Base-by-base conservation (phyloP, 257 asterid species). In the Forsythia viridissima region DNA sequence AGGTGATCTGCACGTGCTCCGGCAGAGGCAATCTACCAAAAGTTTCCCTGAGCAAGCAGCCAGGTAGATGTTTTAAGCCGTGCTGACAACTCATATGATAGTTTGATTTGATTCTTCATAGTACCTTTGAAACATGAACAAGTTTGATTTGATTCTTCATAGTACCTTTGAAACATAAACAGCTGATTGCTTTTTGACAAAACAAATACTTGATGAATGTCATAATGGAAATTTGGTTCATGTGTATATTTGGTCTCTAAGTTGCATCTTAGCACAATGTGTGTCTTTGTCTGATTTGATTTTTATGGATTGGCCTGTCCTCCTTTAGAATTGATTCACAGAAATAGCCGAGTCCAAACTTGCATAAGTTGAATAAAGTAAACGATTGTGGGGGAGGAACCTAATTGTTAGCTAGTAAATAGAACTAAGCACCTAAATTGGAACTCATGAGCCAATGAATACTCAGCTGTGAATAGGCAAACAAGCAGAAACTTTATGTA, bases 1-100 rank as follows among this genome's bases (percentile, higher is more conserved):
- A 15, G 98, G 98, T 46, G 98, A 94, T 91, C 90, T 95, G 71
- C 98, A 92, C 37, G 96, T 92, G 71, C 98, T 93, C 76, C 90
- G 99, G 21, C 99, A 93, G 74, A 91, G 83, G 85, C 97, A 93
- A 87, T 84, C 77, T 44, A 82, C 71, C 66, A 87, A 86, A 81
- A 83, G 89, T 72, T 93, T 93, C 67, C 74, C 92, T 24, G 98
- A 93, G 84, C 91, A 86, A 74, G 91, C 97, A 73, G 92, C 93
- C 88, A 96, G 98, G 99, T 93, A 86, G 52, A 48, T 10, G 6
- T 44, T 43, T 70, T 70, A 46, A 51, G 48, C 73, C 57, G 71
- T 69, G 21, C 30, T 75, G 69, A 37, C 11, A 12, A 52, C 34
- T 73, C 59, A 42, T 46, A 40, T 30, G 65, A 63, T 72, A 10